Percentiles rank a stretch among this genome's conserved stretches.
Evolutionary conservation across 495 filamentous ascomycete species (phyloP).

Genomic region (Lineolata rhizophorae): DNA sequence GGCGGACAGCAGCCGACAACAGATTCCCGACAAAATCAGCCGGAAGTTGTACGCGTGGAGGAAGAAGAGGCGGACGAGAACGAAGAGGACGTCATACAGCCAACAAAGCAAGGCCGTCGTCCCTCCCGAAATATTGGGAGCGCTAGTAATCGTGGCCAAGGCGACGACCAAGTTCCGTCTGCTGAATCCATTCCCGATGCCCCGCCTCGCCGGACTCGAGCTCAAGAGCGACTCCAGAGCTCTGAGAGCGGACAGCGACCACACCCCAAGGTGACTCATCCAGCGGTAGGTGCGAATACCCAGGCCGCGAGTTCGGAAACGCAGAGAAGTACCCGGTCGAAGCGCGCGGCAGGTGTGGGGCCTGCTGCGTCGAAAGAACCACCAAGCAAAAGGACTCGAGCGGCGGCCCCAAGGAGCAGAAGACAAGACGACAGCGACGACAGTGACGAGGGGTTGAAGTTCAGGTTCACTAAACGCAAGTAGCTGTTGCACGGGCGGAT

Average conservation of each 20-base stretch:
- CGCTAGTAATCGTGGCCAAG: too few relatives aligned
- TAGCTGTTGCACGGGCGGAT: too few relatives aligned
- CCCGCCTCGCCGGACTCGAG: too few relatives aligned
- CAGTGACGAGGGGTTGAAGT: conserved; percentile 29
- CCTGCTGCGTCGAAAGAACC: conserved; percentile 10
- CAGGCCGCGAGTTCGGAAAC: conserved; percentile 8
- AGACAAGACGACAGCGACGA: conserved; percentile 16
- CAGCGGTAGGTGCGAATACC: conserved; percentile 1
- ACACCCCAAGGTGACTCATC: neutral
- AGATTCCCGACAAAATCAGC: conserved; percentile 11
- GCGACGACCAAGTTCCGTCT: too few relatives aligned
- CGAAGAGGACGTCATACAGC: conserved; percentile 1
- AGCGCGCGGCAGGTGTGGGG: neutral
- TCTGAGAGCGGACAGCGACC: too few relatives aligned
- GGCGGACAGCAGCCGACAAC: conserved; percentile 15
- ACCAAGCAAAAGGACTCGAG: conserved; percentile 22
- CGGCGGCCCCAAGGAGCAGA: conserved; percentile 7
- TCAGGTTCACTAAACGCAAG: conserved; percentile 34
- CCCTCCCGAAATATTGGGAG: too few relatives aligned
- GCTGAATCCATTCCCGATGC: too few relatives aligned
- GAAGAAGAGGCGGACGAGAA: conserved; percentile 1
- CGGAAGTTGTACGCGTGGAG: conserved; percentile 9
- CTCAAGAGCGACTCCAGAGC: too few relatives aligned
- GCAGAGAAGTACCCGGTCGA: conserved; percentile 3
- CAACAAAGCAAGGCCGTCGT: too few relatives aligned